Conservation (phyloP, 352 stramenopile species). For the Phytophthora citrophthora region DNA sequence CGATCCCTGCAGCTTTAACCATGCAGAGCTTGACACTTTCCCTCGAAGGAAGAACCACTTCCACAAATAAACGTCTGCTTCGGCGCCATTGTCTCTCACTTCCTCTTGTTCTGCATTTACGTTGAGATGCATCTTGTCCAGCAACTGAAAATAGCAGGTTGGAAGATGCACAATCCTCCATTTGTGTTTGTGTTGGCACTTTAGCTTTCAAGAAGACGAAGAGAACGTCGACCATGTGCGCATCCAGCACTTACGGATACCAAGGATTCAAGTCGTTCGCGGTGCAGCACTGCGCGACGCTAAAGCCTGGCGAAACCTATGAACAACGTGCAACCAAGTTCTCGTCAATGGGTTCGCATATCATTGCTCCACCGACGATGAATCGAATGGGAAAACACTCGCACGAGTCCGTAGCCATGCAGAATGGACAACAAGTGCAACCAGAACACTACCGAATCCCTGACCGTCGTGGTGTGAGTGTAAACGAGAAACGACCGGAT, state of each 20-base stretch:
- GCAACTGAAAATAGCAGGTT: constrained; percentile 22
- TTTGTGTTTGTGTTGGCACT: constrained; percentile 1
- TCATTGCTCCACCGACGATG: constrained; percentile 59
- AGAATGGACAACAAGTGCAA: constrained; percentile 50
- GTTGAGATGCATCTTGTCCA: constrained; percentile 20
- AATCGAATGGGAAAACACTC: constrained; percentile 63
- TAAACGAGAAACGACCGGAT: constrained; percentile 40
- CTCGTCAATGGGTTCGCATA: constrained; percentile 74
- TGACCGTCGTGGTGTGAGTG: constrained; percentile 62
- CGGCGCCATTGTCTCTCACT: constrained; percentile 21
- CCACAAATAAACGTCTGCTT: constrained; percentile 39
- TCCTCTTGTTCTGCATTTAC: constrained; percentile 3
- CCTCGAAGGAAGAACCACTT: constrained; percentile 41
- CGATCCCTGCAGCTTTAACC: constrained; percentile 2
- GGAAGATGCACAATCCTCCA: neutral
- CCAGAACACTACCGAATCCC: constrained; percentile 69
- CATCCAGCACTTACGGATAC: constrained; percentile 68
- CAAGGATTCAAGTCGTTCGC: constrained; percentile 83
- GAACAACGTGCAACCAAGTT: constrained; percentile 78
- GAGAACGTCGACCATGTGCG: constrained; percentile 33
- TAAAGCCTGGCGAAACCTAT: constrained; percentile 80
- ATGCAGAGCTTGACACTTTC: constrained; percentile 30
- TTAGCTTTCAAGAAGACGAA: constrained; percentile 1
- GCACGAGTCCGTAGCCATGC: constrained; percentile 60
- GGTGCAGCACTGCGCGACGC: constrained; percentile 67